Evolutionary conservation across 441 rosid species (phyloP), one percentile per base, ranked within the genome.

Genomic region (Arabidopsis hybrid): DNA sequence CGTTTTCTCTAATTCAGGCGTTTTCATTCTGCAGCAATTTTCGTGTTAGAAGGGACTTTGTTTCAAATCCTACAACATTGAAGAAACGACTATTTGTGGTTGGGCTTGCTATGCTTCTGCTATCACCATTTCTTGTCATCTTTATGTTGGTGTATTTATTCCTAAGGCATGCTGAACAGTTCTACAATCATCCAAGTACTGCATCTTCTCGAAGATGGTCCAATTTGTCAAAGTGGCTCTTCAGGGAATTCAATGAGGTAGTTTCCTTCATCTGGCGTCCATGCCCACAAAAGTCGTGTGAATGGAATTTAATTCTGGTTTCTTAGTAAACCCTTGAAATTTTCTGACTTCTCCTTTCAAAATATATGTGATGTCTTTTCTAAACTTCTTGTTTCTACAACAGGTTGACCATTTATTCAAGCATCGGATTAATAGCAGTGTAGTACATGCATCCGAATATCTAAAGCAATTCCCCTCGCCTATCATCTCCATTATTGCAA

Each of bases 171-270:
- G 99, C 98, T 67, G 98, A 96, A 75, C 98, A 93, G 76, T 91
- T 96, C 68, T 96, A 91, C 80, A 88, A 96, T 82, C 97, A 96
- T 85, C 98, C 99, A 38, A 90, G 91, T 80, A 90, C 98, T 3
- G 99, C 99, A 74, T 96, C 96, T 16, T 91, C 98, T 76, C 88
- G 88, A 79, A 87, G 97, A 85, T 93, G 99, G 99, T 96, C 98
- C 71, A 96, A 96, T 85, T 83, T 96, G 85, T 90, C 99, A 58
- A 90, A 78, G 62, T 96, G 99, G 99, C 87, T 91, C 50, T 90
- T 88, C 79, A 89, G 99, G 83, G 99, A 96, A 84, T 96, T 87
- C 77, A 93, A 93, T 75, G 98, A 96, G 98, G 97, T 93, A 85
- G 36, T 74, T 42, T 12, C 17, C 66, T 53, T 64, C 51, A 65